These are phyloP conservation scores for Ramaria sp. DNA, from an alignment of 768 basidiomycete species.

Conservation along the genomic window DNA sequence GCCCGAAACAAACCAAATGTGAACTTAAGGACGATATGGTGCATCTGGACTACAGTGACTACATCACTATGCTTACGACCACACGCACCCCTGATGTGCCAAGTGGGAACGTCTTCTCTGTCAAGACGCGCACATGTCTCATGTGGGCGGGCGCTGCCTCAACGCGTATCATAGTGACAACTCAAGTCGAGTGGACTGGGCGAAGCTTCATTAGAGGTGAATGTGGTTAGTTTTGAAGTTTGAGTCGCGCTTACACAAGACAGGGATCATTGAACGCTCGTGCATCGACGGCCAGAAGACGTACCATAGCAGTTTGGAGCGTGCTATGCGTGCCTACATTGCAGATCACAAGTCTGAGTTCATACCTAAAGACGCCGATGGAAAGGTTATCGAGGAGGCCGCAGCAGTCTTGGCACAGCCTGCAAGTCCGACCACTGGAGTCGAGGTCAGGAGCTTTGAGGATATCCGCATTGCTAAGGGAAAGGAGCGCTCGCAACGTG, in stretches of 20 bases:
- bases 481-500: conserved; percentile 56
- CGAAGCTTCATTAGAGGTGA: conserved; percentile 92
- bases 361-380: conserved; percentile 69
- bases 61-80: conserved; percentile 74
- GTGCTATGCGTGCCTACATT: conserved; percentile 81
- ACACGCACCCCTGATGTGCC: conserved; percentile 94
- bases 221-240: conserved; percentile 8
- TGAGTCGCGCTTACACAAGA: not conserved
- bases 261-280: conserved; percentile 89
- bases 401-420: conserved; percentile 25
- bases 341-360: conserved; percentile 85
- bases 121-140: conserved; percentile 90
- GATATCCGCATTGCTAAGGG: conserved; percentile 44
- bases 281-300: conserved; percentile 85
- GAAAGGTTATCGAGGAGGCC: conserved; percentile 31
- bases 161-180: conserved; percentile 76
- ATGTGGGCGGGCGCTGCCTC: conserved; percentile 83
- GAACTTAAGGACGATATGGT: conserved; percentile 83
- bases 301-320: conserved; percentile 76
- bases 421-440: conserved; percentile 11
- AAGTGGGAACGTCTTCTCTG: conserved; percentile 82
- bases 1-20: conserved; percentile 93
- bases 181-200: conserved; percentile 92
- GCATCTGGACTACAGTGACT: conserved; percentile 74
- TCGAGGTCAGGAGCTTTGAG: conserved; percentile 22